These are phyloP conservation scores for Abrus pulchellus DNA, from an alignment of 306 rosid genomes.

Conservation along the genomic window DNA sequence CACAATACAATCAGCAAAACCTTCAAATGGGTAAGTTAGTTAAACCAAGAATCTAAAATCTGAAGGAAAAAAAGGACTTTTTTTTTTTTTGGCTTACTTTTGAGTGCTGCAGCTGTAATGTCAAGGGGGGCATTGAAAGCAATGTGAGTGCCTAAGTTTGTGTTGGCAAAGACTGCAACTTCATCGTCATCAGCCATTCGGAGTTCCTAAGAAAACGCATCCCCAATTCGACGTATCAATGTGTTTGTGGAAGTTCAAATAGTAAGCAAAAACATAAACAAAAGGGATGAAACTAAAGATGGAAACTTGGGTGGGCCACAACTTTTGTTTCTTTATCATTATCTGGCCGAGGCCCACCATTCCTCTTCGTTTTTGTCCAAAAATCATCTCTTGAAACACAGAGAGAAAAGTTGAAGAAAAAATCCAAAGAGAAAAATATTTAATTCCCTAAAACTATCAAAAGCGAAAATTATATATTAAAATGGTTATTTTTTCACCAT, in stretches of 20 bases:
- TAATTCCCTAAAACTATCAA: too few relatives aligned
- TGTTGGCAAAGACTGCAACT: constrained; percentile 72
- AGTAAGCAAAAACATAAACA: background rate
- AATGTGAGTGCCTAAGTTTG: constrained; percentile 77
- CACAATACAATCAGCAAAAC: background rate
- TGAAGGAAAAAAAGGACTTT: background rate
- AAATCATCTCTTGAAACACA: background rate
- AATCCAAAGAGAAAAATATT: too few relatives aligned
- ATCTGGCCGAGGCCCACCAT: background rate
- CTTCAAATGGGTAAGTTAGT: background rate
- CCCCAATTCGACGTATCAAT: background rate
- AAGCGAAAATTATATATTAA: too few relatives aligned
- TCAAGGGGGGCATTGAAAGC: constrained; percentile 65
- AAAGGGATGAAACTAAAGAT: background rate
- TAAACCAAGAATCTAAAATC: constrained; percentile 3
- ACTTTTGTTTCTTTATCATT: background rate
- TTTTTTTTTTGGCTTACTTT: constrained; percentile 56
- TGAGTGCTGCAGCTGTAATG: constrained; percentile 66
- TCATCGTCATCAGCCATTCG: constrained; percentile 29
- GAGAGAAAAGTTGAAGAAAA: too few relatives aligned
- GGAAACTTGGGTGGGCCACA: background rate
- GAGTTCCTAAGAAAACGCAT: constrained; percentile 11
- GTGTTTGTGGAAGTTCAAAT: background rate
- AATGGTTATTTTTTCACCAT: too few relatives aligned
- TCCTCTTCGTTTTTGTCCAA: background rate